Evolutionary conservation across 305 asterid genomes (phyloP), one percentile per base, ranked within the genome.

Genomic region (Solanum hybrid): DNA sequence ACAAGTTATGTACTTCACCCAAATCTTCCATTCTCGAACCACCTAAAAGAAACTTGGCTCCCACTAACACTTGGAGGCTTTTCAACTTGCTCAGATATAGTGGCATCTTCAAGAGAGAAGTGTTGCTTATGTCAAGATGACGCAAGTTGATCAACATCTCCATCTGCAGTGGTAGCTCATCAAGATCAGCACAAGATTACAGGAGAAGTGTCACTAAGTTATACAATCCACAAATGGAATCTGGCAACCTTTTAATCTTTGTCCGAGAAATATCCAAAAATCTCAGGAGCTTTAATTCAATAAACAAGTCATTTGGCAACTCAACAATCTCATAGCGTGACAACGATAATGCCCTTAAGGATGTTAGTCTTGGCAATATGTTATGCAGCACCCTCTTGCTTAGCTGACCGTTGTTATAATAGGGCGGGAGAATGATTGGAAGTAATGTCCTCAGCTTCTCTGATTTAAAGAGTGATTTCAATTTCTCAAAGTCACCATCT

Each of bases 111-210:
- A 71, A 71, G 8, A 1, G 3, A 71, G 8, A 24, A 67, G 91
- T 91, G 37, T 89, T 37, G 5, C 51, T 26, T 51, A 87, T 87
- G 89, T 91, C 91, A 16, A 92, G 92, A 29, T 90, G 90, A 34
- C 73, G 90, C 42, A 92, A 79, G 34, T 89, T 91, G 16, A 86
- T 39, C 11, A 90, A 42, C 18, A 57, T 89, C 39, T 86, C 82
- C 2, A 91, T 84, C 28, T 75, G 61, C 16, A 10, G 3, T 0
- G 77, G 77, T 24, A 71, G 3, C 34, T 71, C 34, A 34, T 26
- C 18, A 71, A 26, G 33, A 71, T 2, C 3, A 24, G 2, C 1
- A 71, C 77, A 71, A 71, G 4, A 1, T 24, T 18, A 71, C 18
- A 26, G 13, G 34, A 71, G 33, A 71, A 71, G 77, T 24, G 34